Evolutionary conservation across 2,329 filamentous ascomycete species (phyloP).

Genomic region (Fusarium agapanthi): DNA sequence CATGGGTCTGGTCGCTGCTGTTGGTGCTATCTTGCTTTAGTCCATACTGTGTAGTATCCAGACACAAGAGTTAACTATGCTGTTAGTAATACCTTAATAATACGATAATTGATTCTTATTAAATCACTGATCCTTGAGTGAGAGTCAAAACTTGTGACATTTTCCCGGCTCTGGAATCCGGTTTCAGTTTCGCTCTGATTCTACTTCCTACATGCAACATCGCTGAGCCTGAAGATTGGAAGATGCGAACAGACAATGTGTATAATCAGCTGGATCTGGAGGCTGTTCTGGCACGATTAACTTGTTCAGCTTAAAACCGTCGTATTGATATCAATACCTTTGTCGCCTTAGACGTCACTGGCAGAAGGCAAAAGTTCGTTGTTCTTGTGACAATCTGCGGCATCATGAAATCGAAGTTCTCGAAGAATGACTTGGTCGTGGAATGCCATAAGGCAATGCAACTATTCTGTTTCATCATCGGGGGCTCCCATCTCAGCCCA

Average conservation of each 20-base stretch:
- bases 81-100: not conserved
- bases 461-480: not conserved
- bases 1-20: not conserved
- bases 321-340: fast-evolving
- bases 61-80: not conserved
- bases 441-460: too few species aligned
- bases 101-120: not conserved
- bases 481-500: not conserved
- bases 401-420: too few species aligned
- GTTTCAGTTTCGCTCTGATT: not conserved
- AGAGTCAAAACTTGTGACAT: too few species aligned
- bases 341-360: not conserved
- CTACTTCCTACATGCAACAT: not conserved
- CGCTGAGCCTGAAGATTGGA: not conserved
- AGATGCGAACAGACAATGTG: not conserved
- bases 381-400: fast-evolving
- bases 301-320: fast-evolving
- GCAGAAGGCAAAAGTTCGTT: fast-evolving
- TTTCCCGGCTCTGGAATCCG: fast-evolving
- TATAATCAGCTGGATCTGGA: not conserved
- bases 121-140: not conserved
- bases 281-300: too few species aligned
- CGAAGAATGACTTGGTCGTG: too few species aligned
- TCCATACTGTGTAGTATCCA: not conserved
- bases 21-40: not conserved